Base-by-base conservation (phyloP, 2,329 filamentous ascomycete genomes). In the Beauveria australis region DNA sequence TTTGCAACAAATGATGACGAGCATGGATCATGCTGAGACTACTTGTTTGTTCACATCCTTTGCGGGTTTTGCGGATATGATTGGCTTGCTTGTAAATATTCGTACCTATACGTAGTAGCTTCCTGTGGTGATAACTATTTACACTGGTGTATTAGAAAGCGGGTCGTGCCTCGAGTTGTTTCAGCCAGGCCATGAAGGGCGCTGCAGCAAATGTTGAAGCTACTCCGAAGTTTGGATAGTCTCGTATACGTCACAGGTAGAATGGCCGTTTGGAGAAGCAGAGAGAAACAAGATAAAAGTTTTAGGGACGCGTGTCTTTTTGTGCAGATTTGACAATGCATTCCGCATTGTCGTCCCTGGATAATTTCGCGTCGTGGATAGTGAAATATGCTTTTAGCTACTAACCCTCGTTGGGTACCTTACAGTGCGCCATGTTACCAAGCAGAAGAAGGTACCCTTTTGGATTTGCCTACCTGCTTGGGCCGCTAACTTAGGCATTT, bases 121-220 rank as follows among this genome's bases (percentile, higher is more conserved):
- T 8, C 10, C 14, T 30, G 26, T 33, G 12, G 49, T 37, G 16
- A 37, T 22, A 22, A 22, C 22, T 37, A n/a, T n/a, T n/a, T n/a
- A 37, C 12, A 5, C 33, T 37, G 33, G 33, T 33, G 30, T 37
- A 37, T 37, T 37, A 22, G n/a, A 33, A 30, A 53, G 59, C 53
- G 43, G 44, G 48, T 65, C 60, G 62, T 56, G 61, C 62, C 59
- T 63, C 57, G 33, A 59, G 40, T 37, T 54, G 65, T 67, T 67
- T 67, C 65, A 67, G 40, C 51, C 59, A 33, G 48, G 37, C 52
- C n/a, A 52, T 51, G 64, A 73, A 63, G 33, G 33, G 14, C 19
- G 19, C 33, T 7, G 19, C 10, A 53, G 33, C 10, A 5, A 24
- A 26, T 53, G 51, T 26, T 40, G 51, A 33, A 26, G 33, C 30